These are phyloP conservation scores for Tardiomyces digboiensis DNA, from an alignment of 1,139 yeast species.

Conservation along the genomic window DNA sequence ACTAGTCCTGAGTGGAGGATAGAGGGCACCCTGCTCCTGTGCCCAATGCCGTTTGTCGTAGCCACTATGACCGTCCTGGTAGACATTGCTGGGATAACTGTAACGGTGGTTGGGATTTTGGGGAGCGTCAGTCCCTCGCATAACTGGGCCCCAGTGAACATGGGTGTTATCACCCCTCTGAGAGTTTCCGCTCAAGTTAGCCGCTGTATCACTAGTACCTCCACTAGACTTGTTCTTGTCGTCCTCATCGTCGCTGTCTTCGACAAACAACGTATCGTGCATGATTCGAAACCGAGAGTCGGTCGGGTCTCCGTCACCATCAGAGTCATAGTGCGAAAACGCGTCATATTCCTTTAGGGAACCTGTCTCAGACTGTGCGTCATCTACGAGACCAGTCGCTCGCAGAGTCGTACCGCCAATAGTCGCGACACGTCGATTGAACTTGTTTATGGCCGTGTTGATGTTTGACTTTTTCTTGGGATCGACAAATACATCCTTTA, in stretches of 20 bases:
- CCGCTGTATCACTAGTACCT: background rate
- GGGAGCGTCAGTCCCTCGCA: no score
- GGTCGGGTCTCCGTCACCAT: slow-evolving; percentile 7
- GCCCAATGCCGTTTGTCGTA: no score
- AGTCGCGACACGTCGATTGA: slow-evolving; percentile 15
- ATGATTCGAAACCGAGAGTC: slow-evolving; percentile 17
- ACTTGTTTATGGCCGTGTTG: slow-evolving; percentile 14
- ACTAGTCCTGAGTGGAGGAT: no score
- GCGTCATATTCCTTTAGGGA: background rate
- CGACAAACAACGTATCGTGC: slow-evolving; percentile 16
- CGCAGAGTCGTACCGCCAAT: slow-evolving; percentile 13
- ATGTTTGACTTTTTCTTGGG: slow-evolving; percentile 13
- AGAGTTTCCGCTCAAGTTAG: no score
- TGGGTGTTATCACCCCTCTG: no score
- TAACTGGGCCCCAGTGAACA: no score
- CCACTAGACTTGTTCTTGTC: slow-evolving; percentile 1
- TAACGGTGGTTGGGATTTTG: no score
- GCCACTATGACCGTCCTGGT: no score
- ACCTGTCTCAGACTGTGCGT: slow-evolving; percentile 8
- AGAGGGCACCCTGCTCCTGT: no score
- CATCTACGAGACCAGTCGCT: slow-evolving; percentile 15
- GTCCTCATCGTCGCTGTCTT: slow-evolving; percentile 4
- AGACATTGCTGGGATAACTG: no score
- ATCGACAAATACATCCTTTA: slow-evolving; percentile 13
- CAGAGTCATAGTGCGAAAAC: slow-evolving; percentile 4